Evolutionary conservation across 1,284 basidiomycete genomes (phyloP).

Genomic region (Amylostereum areolatum): DNA sequence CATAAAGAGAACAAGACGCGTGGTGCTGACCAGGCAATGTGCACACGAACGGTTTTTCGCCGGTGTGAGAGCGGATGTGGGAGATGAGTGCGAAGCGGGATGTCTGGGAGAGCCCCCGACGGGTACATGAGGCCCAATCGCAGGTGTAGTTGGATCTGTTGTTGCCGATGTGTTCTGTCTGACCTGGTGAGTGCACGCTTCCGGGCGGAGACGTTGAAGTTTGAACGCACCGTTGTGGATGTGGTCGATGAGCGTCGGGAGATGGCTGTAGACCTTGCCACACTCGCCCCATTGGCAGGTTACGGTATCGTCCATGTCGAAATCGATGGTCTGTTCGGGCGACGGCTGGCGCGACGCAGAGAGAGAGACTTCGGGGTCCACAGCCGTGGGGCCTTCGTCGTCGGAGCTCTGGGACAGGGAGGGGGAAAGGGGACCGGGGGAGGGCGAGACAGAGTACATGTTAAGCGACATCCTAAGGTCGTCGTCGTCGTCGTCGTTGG

Average conservation of each 20-base stretch:
- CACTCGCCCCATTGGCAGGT: constrained; percentile 80
- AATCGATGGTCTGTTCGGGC: constrained; percentile 10
- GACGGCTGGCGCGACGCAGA: constrained; percentile 3
- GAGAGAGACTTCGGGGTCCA: constrained; percentile 22
- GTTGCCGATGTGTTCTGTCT: constrained; percentile 73
- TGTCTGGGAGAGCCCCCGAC: constrained; percentile 77
- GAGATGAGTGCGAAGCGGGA: constrained; percentile 84
- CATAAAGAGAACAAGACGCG: not conserved
- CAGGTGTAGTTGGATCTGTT: constrained; percentile 85
- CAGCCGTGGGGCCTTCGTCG: constrained; percentile 10
- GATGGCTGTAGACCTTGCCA: constrained; percentile 60
- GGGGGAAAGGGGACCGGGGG: constrained; percentile 20
- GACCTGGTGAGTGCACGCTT: constrained; percentile 3
- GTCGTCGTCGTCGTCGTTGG: not conserved
- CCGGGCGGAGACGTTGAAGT: constrained; percentile 1
- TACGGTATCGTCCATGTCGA: constrained; percentile 35
- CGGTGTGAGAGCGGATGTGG: constrained; percentile 86
- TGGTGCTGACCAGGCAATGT: constrained; percentile 58
- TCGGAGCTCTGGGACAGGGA: constrained; percentile 15
- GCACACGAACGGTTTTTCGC: constrained; percentile 90
- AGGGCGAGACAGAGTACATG: constrained; percentile 27
- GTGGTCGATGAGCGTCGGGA: constrained; percentile 71
- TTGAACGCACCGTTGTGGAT: constrained; percentile 61
- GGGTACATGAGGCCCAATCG: constrained; percentile 79
- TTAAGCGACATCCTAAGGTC: constrained; percentile 23